Percentiles rank a stretch among this genome's conserved stretches.
These are phyloP conservation scores for Schizothecium vesticola DNA, from an alignment of 495 filamentous ascomycete genomes.

Conservation along the genomic window DNA sequence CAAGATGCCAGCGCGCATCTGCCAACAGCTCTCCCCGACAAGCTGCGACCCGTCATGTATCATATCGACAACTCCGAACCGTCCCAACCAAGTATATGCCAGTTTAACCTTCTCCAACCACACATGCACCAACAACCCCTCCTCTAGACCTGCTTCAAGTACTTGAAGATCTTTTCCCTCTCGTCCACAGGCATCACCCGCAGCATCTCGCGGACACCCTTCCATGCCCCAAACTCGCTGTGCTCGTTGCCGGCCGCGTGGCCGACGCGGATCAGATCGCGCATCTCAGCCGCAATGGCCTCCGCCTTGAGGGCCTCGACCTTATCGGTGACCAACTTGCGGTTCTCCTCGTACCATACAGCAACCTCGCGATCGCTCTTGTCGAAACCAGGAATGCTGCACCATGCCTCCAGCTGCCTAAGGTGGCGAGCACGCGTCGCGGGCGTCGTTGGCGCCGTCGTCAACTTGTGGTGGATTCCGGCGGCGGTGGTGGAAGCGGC, in stretches of 20 bases:
- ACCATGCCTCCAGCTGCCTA: slow-evolving; percentile 70
- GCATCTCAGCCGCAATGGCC: slow-evolving; percentile 70
- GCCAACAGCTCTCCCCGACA: neutral
- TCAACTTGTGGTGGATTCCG: slow-evolving; percentile 29
- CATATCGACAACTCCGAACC: neutral
- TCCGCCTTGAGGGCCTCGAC: slow-evolving; percentile 76
- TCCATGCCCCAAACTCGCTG: slow-evolving; percentile 66
- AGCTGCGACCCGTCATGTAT: neutral
- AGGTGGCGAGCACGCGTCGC: slow-evolving; percentile 58
- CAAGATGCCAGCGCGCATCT: neutral
- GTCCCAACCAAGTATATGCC: neutral
- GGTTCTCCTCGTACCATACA: slow-evolving; percentile 96
- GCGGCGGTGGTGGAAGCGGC: slow-evolving; percentile 43
- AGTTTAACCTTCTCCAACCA: neutral
- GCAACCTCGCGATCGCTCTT: slow-evolving; percentile 76
- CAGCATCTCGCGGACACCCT: slow-evolving; percentile 80
- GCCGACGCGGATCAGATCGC: slow-evolving; percentile 59
- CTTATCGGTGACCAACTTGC: slow-evolving; percentile 70
- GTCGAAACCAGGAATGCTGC: slow-evolving; percentile 64
- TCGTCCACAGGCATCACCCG: slow-evolving; percentile 81
- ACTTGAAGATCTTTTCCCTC: slow-evolving; percentile 79
- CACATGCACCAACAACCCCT: neutral
- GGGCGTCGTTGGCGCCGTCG: slow-evolving; percentile 37
- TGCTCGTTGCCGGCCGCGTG: slow-evolving; percentile 38
- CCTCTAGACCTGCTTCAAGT: slow-evolving; percentile 41